Conservation (phyloP, 1,284 basidiomycete genomes). For the Meripilus lineatus region DNA sequence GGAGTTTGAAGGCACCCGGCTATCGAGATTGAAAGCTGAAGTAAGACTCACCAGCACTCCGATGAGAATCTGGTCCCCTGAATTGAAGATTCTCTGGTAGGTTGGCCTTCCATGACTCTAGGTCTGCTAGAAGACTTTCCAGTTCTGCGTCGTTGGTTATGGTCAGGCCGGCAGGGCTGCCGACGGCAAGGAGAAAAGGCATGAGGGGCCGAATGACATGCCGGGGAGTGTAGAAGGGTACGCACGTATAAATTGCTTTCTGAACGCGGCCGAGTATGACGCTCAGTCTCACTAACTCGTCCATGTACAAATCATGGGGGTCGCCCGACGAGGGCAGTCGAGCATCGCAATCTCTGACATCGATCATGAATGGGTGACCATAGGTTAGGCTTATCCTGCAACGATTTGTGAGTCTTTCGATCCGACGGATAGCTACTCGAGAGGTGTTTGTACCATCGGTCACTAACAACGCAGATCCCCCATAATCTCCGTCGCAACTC, state of each 20-base stretch:
- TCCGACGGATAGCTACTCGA: neutral
- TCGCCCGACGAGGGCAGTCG: slow-evolving; percentile 79
- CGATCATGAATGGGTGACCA: slow-evolving; percentile 88
- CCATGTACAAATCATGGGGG: slow-evolving; percentile 69
- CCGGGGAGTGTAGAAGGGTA: slow-evolving; percentile 3
- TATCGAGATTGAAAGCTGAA: slow-evolving; percentile 5
- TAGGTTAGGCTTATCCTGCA: slow-evolving; percentile 74
- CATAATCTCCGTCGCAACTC: slow-evolving; percentile 84
- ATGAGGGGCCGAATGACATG: slow-evolving; percentile 11
- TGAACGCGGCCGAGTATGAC: slow-evolving; percentile 84
- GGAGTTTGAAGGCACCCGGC: too few relatives aligned
- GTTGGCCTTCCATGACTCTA: slow-evolving; percentile 73
- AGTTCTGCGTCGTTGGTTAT: slow-evolving; percentile 79
- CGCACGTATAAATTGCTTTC: slow-evolving; percentile 86
- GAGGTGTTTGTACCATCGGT: slow-evolving; percentile 67
- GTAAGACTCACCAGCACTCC: slow-evolving; percentile 52
- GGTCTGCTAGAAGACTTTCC: slow-evolving; percentile 62
- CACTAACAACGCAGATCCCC: slow-evolving; percentile 87
- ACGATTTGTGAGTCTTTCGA: slow-evolving; percentile 1
- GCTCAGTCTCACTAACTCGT: slow-evolving; percentile 83
- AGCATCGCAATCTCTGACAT: slow-evolving; percentile 90
- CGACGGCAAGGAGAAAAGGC: slow-evolving; percentile 10
- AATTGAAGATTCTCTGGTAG: slow-evolving; percentile 77
- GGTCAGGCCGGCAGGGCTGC: slow-evolving; percentile 80
- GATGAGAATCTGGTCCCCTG: slow-evolving; percentile 58